phyloP scores from a whole-genome alignment of 2,329 filamentous ascomycete genomes.

The Dendryphion nanum region DNA sequence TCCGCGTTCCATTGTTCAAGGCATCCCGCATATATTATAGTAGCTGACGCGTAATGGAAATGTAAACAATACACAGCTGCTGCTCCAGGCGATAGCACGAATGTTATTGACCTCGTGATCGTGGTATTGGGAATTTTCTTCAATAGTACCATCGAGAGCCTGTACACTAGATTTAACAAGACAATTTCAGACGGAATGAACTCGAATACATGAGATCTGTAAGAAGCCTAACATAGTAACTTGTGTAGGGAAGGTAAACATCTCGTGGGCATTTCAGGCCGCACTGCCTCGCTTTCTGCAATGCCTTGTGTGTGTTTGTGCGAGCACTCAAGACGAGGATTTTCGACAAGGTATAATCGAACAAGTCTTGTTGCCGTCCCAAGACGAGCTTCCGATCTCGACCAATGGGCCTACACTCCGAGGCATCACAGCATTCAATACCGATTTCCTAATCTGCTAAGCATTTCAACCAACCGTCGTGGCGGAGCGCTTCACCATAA shows the following conservation, averaged over 20 bases:
- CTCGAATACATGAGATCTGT: no score
- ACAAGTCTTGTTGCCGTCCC: background rate
- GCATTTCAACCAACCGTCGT: no score
- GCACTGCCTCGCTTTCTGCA: conserved; percentile 2
- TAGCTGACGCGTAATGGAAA: no score
- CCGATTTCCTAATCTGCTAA: no score
- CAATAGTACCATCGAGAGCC: background rate
- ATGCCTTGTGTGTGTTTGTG: background rate
- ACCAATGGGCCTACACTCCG: background rate
- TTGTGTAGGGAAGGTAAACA: conserved; percentile 1
- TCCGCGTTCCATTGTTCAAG: background rate
- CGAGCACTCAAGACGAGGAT: conserved; percentile 4
- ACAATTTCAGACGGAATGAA: no score
- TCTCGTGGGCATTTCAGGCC: conserved; percentile 2
- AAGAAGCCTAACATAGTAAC: no score
- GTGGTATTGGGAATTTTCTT: background rate
- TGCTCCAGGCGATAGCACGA: conserved; percentile 1
- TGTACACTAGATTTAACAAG: no score
- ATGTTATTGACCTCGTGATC: conserved; percentile 1
- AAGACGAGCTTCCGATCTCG: conserved; percentile 3
- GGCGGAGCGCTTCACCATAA: background rate
- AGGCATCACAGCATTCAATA: conserved; percentile 1
- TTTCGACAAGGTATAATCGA: conserved; percentile 1
- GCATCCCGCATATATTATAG: no score
- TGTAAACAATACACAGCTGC: no score